A percentile compares a stretch with the other conserved stretches of the same genome.
phyloP scores from a whole-genome alignment of 306 rosid species.

The Quercus berberidifolia region DNA sequence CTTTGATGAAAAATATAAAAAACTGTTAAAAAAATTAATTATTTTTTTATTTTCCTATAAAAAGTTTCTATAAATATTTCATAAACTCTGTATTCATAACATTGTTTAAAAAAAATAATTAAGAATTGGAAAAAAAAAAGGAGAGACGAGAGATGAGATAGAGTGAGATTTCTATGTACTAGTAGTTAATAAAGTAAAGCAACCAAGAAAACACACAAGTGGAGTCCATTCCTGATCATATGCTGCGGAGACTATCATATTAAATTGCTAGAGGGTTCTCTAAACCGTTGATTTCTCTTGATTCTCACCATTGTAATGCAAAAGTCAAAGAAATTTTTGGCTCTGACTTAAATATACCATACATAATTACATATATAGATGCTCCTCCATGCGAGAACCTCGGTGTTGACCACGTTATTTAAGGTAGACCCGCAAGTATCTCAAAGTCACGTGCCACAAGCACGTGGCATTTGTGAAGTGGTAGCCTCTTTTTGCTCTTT shows the following conservation, averaged over 20 bases:
- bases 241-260: conserved; percentile 11
- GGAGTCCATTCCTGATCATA: conserved; percentile 19
- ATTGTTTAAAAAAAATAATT: not conserved
- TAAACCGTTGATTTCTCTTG: conserved; percentile 27
- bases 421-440: conserved; percentile 16
- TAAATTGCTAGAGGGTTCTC: conserved; percentile 26
- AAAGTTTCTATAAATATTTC: no score
- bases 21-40: no score
- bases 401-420: conserved; percentile 28
- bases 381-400: conserved; percentile 18
- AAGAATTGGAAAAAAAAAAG: conserved; percentile 8
- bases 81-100: no score
- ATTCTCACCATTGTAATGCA: not conserved
- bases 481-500: conserved; percentile 19
- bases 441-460: conserved; percentile 19
- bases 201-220: conserved; percentile 3
- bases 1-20: no score
- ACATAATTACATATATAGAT: not conserved
- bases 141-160: not conserved
- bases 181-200: conserved; percentile 22
- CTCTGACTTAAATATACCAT: conserved; percentile 17
- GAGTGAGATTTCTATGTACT: no score
- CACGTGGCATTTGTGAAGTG: conserved; percentile 44
- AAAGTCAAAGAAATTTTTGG: conserved; percentile 32
- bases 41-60: no score